Evolutionary conservation across 192 early-diverging fungal species (phyloP).

Genomic region (Rhizoclosmatium globosum): DNA sequence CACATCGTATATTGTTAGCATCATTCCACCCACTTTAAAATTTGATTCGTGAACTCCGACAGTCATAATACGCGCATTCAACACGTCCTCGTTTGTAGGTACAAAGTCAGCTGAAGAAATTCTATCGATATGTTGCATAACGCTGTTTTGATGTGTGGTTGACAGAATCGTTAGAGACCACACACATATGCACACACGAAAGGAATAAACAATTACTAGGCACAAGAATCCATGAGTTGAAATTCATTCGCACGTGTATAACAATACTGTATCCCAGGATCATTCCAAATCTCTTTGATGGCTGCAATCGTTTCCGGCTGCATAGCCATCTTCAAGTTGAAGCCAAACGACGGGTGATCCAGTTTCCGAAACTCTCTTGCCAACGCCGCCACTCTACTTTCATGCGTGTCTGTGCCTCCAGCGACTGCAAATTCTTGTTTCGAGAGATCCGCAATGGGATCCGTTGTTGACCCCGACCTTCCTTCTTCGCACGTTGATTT

Average conservation of each 20-base stretch:
- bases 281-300: slow-evolving; percentile 47
- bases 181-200: background rate
- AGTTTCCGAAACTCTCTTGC: slow-evolving; percentile 38
- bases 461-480: slow-evolving; percentile 30
- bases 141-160: background rate
- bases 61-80: slow-evolving; percentile 49
- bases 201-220: slow-evolving; percentile 38
- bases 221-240: slow-evolving; percentile 51
- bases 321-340: background rate
- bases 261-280: slow-evolving; percentile 46
- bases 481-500: background rate
- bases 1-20: slow-evolving; percentile 59
- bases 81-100: slow-evolving; percentile 74
- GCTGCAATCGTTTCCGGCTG: background rate
- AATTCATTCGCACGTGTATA: slow-evolving; percentile 42
- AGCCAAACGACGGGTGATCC: slow-evolving; percentile 16
- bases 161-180: background rate
- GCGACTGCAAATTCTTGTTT: no score
- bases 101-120: slow-evolving; percentile 53
- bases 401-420: background rate
- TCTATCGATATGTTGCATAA: slow-evolving; percentile 53
- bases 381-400: slow-evolving; percentile 27
- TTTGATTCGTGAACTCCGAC: background rate
- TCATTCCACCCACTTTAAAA: background rate
- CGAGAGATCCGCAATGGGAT: no score